Conservation (phyloP, 2,329 filamentous ascomycete genomes). For the Colletotrichum sp. region DNA sequence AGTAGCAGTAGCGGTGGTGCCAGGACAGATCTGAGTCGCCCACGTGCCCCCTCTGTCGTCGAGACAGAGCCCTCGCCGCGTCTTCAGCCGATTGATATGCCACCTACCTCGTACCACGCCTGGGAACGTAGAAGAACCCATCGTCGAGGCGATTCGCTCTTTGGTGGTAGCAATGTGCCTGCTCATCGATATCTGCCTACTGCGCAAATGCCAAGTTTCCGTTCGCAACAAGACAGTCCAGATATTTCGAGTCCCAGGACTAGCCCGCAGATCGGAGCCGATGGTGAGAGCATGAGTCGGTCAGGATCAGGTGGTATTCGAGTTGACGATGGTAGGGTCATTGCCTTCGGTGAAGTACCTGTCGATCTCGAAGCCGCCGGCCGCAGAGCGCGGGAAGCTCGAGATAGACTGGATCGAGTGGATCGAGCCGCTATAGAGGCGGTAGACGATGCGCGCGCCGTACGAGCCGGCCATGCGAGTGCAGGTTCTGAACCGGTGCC, state of each 20-base stretch:
- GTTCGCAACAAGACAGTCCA: neutral
- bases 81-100: constrained; percentile 31
- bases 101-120: constrained; percentile 30
- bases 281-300: constrained; percentile 8
- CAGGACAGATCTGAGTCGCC: constrained; percentile 28
- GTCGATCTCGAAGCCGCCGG: constrained; percentile 1
- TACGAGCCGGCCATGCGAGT: neutral
- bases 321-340: constrained; percentile 1
- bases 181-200: neutral
- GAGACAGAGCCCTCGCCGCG: constrained; percentile 50
- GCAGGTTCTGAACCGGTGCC: neutral
- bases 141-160: neutral
- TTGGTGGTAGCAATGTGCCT: constrained; percentile 2
- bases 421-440: neutral
- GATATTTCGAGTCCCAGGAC: neutral
- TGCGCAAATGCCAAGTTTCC: neutral
- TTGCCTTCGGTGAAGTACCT: constrained; percentile 12
- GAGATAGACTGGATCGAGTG: neutral
- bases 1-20: constrained; percentile 24
- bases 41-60: constrained; percentile 41
- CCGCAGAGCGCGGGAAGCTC: neutral
- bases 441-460: neutral
- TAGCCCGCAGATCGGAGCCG: neutral
- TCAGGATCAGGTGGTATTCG: constrained; percentile 19
- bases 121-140: constrained; percentile 25